Base-by-base conservation (phyloP, 129 eudicot genomes). In the Pittosporum tobira region DNA sequence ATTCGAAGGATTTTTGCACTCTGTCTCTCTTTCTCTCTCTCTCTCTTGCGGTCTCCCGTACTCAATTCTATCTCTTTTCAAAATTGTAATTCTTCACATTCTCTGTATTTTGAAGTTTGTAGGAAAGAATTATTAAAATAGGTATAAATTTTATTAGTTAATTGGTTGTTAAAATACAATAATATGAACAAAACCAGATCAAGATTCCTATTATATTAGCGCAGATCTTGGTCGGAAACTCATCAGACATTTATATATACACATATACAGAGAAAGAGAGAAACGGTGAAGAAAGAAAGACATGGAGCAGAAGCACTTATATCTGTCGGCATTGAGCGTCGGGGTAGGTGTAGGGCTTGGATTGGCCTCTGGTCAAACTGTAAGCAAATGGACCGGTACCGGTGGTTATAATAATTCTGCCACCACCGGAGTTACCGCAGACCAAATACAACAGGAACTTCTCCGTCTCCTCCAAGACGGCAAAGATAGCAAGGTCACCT, bases 271-370 rank as follows among this genome's bases (percentile, higher is more conserved):
- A 31, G 46, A 22, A 37, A 16, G 25, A 5, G 63, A 51, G 66
- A n/a, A n/a, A n/a, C n/a, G n/a, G n/a, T n/a, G n/a, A n/a, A n/a
- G n/a, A 42, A 44, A 18, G 59, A 47, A 23, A 34, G 34, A 70
- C 51, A 91, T 91, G 99, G 99, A 91, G 61, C 96, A 86, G 73
- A 91, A 81, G 77, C 81, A 81, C 72, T 56, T 81, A 21, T 53
- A 86, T 56, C 42, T 91, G 73, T 87, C 99, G 42, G 98, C 95
- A 80, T 86, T 90, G 84, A 69, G 94, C 65, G 94, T 91, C 24
- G 99, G 98, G 28, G 81, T 91, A 2, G 98, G 99, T 0, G 90
- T 91, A 2, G 99, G 99, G 13, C 76, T 91, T 11, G 99, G 99
- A 18, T 61, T 79, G 73, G 90, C 71, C 1, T 78, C 90, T 6